A percentile compares a stretch with the other conserved stretches of the same genome.
phyloP scores from a whole-genome alignment of 768 basidiomycete species.

The Naganishia antarctica region DNA sequence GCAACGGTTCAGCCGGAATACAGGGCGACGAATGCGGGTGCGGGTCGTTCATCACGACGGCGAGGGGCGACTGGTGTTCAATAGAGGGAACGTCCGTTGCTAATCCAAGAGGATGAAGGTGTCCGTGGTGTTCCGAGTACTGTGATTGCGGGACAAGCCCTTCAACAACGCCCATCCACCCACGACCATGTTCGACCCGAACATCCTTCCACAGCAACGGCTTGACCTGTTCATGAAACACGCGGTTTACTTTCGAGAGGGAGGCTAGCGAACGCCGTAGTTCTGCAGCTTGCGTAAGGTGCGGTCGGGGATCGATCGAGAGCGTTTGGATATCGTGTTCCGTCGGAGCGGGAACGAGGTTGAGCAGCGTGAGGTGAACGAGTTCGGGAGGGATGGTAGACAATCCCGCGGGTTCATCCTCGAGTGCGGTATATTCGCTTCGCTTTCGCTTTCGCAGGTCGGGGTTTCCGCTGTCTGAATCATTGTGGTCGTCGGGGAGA shows the following conservation, averaged over 20 bases:
- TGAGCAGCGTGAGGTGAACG: conserved; percentile 18
- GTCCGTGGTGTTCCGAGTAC: conserved; percentile 20
- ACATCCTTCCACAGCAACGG: conserved; percentile 48
- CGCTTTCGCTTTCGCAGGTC: conserved; percentile 23
- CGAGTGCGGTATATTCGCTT: conserved; percentile 19
- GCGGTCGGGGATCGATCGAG: conserved; percentile 19
- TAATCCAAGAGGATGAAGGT: conserved; percentile 13
- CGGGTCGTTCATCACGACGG: not conserved
- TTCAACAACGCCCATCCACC: conserved; percentile 48
- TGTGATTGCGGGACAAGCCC: conserved; percentile 33
- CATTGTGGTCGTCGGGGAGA: not conserved
- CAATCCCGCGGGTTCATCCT: conserved; percentile 8
- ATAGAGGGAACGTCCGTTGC: conserved; percentile 4
- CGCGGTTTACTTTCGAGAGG: conserved; percentile 11
- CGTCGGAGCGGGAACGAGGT: conserved; percentile 1
- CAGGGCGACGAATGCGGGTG: conserved; percentile 14
- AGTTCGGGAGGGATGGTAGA: conserved; percentile 12
- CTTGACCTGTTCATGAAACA: conserved; percentile 38
- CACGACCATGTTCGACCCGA: conserved; percentile 40
- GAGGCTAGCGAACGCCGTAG: conserved; percentile 19
- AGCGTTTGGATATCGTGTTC: conserved; percentile 14
- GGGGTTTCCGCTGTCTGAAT: not conserved
- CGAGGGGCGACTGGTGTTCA: conserved; percentile 5
- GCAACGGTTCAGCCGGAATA: conserved; percentile 17
- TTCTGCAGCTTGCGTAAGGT: conserved; percentile 7